These are phyloP conservation scores for Gossypium herbaceum DNA, from an alignment of 345 rosid species.

Conservation along the genomic window DNA sequence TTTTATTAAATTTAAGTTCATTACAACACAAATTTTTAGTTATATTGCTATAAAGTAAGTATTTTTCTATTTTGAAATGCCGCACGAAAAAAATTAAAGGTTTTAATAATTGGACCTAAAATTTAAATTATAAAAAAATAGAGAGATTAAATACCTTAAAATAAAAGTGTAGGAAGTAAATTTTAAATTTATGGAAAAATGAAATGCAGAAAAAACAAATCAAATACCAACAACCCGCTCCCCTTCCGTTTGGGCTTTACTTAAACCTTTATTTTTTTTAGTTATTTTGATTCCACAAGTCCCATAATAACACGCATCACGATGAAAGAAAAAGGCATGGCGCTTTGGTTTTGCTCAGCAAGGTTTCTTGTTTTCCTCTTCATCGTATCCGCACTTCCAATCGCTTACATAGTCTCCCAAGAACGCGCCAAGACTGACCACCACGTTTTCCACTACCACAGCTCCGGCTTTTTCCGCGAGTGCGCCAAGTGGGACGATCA, in stretches of 20 bases:
- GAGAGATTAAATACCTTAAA: too few relatives aligned
- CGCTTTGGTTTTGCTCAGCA: constrained; percentile 31
- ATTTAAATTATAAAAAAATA: too few relatives aligned
- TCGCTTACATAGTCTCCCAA: constrained; percentile 54
- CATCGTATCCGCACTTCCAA: constrained; percentile 64
- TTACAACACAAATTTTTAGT: fast-evolving
- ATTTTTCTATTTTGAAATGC: too few relatives aligned
- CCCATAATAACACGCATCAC: not conserved
- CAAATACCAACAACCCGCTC: too few relatives aligned
- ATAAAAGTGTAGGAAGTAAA: too few relatives aligned
- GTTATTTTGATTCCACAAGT: not conserved
- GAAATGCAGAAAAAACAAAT: too few relatives aligned
- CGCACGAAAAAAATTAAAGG: fast-evolving
- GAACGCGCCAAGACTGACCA: constrained; percentile 54
- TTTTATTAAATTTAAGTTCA: too few relatives aligned
- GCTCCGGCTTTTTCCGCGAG: constrained; percentile 73
- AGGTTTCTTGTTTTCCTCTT: constrained; percentile 36
- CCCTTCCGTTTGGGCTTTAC: too few relatives aligned
- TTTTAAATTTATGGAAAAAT: too few relatives aligned
- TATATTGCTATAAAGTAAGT: fast-evolving
- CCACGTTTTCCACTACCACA: constrained; percentile 65
- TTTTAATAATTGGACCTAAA: too few relatives aligned
- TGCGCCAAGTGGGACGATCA: constrained; percentile 86
- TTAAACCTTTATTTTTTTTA: too few relatives aligned
- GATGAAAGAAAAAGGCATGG: constrained; percentile 20